A percentile compares a stretch with the other conserved stretches of the same genome.
Conservation (phyloP, 1,284 basidiomycete genomes). For the Ganoderma boninense region DNA sequence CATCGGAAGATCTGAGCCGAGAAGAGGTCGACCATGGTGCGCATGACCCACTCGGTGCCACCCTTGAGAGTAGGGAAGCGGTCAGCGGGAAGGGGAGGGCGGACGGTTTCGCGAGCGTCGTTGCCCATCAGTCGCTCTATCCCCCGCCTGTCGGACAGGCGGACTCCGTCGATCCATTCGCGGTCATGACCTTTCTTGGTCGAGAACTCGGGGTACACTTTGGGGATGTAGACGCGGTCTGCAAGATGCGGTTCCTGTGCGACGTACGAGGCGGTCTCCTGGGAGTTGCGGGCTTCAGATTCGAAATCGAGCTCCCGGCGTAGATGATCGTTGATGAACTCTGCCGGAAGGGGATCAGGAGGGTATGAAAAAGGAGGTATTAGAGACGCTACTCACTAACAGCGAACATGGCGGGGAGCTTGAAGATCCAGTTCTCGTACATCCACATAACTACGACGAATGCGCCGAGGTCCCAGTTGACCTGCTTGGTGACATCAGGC, state of each 20-base stretch:
- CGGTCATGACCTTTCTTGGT: constrained; percentile 83
- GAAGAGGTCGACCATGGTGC: constrained; percentile 85
- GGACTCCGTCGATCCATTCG: constrained; percentile 90
- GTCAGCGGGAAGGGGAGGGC: constrained; percentile 26
- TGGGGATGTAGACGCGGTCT: constrained; percentile 81
- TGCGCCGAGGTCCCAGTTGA: constrained; percentile 81
- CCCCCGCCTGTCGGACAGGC: constrained; percentile 73
- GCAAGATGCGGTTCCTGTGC: constrained; percentile 70
- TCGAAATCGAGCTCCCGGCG: constrained; percentile 84
- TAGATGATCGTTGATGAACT: constrained; percentile 85
- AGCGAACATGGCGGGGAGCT: constrained; percentile 79
- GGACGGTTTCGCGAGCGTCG: constrained; percentile 28
- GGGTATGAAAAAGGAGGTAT: background rate
- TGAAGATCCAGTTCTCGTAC: constrained; percentile 78
- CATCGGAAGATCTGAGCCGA: constrained; percentile 88
- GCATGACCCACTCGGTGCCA: constrained; percentile 73
- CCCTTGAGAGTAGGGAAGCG: constrained; percentile 58
- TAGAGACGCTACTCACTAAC: constrained; percentile 58
- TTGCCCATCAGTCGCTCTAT: constrained; percentile 69
- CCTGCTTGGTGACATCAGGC: constrained; percentile 85
- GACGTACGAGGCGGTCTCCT: constrained; percentile 65
- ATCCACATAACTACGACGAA: constrained; percentile 77
- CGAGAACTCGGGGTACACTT: constrained; percentile 76
- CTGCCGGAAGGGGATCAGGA: constrained; percentile 42
- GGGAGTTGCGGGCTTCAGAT: constrained; percentile 76